phyloP scores from a whole-genome alignment of 441 rosid species.

The Erysimum cheiri region DNA sequence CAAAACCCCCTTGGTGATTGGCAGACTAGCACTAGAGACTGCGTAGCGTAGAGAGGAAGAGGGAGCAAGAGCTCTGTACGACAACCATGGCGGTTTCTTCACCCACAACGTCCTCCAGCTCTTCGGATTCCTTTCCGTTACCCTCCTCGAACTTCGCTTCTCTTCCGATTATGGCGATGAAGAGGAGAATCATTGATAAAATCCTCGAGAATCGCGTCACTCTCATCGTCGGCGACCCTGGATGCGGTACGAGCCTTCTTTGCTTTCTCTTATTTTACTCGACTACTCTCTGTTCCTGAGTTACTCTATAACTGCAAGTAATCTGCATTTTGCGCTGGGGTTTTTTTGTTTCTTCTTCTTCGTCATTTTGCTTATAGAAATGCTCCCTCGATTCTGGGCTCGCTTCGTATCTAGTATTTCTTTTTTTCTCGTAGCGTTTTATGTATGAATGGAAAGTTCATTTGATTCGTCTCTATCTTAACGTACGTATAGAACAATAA shows the following conservation, averaged over 20 bases:
- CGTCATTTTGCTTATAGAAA: not conserved
- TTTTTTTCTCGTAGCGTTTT: not conserved
- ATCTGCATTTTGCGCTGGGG: conserved; percentile 3
- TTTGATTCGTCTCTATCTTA: not conserved
- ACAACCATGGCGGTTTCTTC: conserved; percentile 60
- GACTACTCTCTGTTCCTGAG: not conserved
- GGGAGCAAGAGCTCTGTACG: not conserved
- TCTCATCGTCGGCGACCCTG: conserved; percentile 92
- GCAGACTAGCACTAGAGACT: conserved; percentile 8
- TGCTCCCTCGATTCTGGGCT: conserved; percentile 21
- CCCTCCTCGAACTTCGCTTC: conserved; percentile 59
- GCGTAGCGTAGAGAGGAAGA: not conserved
- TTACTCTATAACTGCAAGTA: not conserved
- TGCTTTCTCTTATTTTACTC: not conserved
- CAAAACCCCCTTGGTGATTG: conserved; percentile 8
- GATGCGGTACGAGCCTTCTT: conserved; percentile 66
- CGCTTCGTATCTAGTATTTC: not conserved
- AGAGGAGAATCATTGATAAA: conserved; percentile 77
- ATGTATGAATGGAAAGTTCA: not conserved
- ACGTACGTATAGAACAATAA: not conserved
- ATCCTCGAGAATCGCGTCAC: conserved; percentile 91
- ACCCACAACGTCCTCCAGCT: conserved; percentile 55
- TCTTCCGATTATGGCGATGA: conserved; percentile 79
- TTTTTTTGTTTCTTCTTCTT: not conserved
- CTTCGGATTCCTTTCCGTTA: conserved; percentile 52